Conservation (phyloP, 2,329 filamentous ascomycete species). For the Volutella citrinella region DNA sequence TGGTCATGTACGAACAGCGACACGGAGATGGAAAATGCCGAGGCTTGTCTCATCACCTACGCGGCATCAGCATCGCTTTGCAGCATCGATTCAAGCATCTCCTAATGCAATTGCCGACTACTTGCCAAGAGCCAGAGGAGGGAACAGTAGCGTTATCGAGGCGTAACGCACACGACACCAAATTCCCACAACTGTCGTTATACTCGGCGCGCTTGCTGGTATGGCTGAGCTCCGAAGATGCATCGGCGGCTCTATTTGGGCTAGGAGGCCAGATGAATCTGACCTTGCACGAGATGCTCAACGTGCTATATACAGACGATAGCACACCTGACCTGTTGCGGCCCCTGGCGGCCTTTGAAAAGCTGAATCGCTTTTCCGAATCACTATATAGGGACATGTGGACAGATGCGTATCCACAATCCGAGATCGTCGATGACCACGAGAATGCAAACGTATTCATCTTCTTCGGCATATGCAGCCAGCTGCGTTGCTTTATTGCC, state of each 20-base stretch:
- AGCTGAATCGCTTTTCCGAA: constrained; percentile 31
- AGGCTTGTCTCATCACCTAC: constrained; percentile 30
- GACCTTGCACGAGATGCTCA: constrained; percentile 15
- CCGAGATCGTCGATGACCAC: constrained; percentile 32
- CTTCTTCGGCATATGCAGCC: constrained; percentile 27
- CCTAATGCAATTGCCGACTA: constrained; percentile 2
- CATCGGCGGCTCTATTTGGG: constrained; percentile 28
- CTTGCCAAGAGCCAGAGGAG: background rate
- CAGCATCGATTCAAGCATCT: constrained; percentile 20
- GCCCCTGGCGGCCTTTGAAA: constrained; percentile 21
- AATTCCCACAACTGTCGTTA: constrained; percentile 20
- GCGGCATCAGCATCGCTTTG: constrained; percentile 29
- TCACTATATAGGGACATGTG: constrained; percentile 31
- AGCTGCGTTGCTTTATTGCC: constrained; percentile 31
- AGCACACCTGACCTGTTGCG: constrained; percentile 1
- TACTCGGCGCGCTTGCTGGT: constrained; percentile 32
- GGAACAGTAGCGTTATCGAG: background rate
- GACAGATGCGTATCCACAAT: constrained; percentile 31
- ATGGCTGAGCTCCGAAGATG: constrained; percentile 31
- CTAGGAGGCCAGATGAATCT: constrained; percentile 31
- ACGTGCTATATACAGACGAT: background rate
- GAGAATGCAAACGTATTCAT: constrained; percentile 33
- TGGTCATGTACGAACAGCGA: constrained; percentile 37
- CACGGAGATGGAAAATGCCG: constrained; percentile 31
- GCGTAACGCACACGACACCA: background rate